These are phyloP conservation scores for Plasmodium yoelii DNA, from an alignment of 169 alveolate species.

Conservation along the genomic window DNA sequence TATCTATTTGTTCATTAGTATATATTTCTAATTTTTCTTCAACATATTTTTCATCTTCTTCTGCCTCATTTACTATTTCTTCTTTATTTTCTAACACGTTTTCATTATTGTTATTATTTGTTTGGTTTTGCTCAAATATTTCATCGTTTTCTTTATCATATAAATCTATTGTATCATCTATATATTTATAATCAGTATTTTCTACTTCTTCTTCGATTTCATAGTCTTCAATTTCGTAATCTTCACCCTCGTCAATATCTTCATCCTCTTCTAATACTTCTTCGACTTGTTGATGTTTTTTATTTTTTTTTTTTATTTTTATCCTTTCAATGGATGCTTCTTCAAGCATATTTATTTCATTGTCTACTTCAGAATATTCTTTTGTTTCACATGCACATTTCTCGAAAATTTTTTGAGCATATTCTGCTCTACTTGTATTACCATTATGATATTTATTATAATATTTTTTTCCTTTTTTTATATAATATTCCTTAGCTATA, in stretches of 20 bases:
- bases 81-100: background rate
- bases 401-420: background rate
- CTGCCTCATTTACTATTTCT: background rate
- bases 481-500: constrained; percentile 22
- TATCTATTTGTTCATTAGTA: constrained; percentile 76
- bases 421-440: constrained; percentile 5
- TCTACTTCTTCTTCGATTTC: constrained; percentile 10
- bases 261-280: constrained; percentile 13
- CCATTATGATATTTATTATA: background rate
- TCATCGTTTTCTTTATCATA: constrained; percentile 3
- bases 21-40: constrained; percentile 74
- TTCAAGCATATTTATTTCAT: constrained; percentile 1
- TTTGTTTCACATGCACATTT: constrained; percentile 41
- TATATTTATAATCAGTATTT: background rate
- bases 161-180: background rate
- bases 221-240: background rate
- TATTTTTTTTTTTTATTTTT: background rate
- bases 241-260: constrained; percentile 10
- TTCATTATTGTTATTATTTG: background rate
- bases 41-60: constrained; percentile 43
- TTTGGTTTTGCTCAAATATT: background rate
- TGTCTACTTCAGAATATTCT: constrained; percentile 32
- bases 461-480: constrained; percentile 27
- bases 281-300: background rate
- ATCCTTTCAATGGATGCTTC: constrained; percentile 18